Evolutionary conservation across 495 filamentous ascomycete genomes (phyloP).

Genomic region (Podospora sp.): DNA sequence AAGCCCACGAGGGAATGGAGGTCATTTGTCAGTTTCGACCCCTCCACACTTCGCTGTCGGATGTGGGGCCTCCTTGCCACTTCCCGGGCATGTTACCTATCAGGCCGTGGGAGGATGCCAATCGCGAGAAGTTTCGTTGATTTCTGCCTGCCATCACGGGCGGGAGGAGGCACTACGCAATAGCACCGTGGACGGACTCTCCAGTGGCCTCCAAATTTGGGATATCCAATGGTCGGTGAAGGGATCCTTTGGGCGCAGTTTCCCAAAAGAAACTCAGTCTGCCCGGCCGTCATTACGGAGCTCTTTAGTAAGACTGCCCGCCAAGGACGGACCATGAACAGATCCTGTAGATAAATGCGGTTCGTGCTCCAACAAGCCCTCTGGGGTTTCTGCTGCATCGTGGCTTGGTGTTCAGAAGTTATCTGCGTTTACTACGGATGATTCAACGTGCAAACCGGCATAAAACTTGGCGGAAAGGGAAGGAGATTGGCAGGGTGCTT

Average conservation of each 20-base stretch:
- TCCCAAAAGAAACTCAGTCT: not conserved
- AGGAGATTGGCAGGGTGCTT: too few species aligned
- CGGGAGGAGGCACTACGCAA: not conserved
- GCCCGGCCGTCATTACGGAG: not conserved
- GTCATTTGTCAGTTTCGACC: conserved; percentile 1
- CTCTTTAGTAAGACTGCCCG: not conserved
- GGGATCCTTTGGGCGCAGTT: not conserved
- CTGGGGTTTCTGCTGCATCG: not conserved
- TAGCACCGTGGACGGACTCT: not conserved
- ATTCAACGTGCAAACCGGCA: not conserved
- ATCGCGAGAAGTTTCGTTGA: not conserved
- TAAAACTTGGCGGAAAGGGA: not conserved
- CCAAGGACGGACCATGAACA: not conserved
- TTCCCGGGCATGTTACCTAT: not conserved
- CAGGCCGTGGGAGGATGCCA: not conserved
- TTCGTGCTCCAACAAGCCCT: not conserved
- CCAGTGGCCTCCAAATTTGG: not conserved
- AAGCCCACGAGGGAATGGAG: not conserved
- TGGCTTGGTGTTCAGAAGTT: not conserved
- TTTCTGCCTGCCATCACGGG: not conserved
- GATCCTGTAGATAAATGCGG: not conserved
- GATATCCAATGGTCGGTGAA: not conserved
- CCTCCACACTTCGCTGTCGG: not conserved
- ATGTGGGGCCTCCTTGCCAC: not conserved
- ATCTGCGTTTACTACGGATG: not conserved